Percentiles rank a stretch among this genome's conserved stretches.
These are phyloP conservation scores for Schizosaccharomyces osmophilus DNA, from an alignment of 805 yeast genomes.

Conservation along the genomic window DNA sequence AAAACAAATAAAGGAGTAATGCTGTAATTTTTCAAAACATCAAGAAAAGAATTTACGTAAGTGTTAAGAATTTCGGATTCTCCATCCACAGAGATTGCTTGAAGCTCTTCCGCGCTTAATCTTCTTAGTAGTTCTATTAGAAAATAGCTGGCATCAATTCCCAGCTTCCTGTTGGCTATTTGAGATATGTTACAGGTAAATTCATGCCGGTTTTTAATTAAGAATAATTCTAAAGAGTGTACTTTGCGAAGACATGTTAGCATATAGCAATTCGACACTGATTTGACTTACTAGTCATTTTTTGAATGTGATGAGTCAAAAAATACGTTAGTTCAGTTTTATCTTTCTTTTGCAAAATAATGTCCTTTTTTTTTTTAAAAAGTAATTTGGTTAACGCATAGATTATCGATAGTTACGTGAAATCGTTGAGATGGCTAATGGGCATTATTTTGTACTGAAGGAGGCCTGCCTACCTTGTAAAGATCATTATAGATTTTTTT, in stretches of 20 bases:
- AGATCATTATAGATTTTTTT: too few species aligned
- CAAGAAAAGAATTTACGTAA: constrained; percentile 36
- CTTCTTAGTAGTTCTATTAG: constrained; percentile 28
- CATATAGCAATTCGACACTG: neutral
- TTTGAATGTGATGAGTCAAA: neutral
- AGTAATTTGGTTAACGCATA: too few species aligned
- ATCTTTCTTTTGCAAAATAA: too few species aligned
- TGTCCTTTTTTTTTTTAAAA: too few species aligned
- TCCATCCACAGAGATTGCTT: constrained; percentile 58
- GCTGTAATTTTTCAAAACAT: constrained; percentile 30
- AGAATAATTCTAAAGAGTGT: neutral
- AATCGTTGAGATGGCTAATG: too few species aligned
- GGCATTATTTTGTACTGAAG: too few species aligned
- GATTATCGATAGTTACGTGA: too few species aligned
- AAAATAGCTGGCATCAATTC: constrained; percentile 68
- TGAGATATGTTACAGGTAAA: neutral
- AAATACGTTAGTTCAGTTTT: too few species aligned
- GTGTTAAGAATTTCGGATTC: constrained; percentile 38
- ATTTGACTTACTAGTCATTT: neutral
- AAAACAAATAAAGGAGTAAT: constrained; percentile 65
- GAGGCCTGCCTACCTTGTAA: too few species aligned
- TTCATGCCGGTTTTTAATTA: neutral
- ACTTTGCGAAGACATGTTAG: neutral
- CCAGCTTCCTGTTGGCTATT: constrained; percentile 17
- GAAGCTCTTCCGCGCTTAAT: constrained; percentile 39